Conservation (phyloP, 2,329 filamentous ascomycete genomes). For the Talaromyces sp. region DNA sequence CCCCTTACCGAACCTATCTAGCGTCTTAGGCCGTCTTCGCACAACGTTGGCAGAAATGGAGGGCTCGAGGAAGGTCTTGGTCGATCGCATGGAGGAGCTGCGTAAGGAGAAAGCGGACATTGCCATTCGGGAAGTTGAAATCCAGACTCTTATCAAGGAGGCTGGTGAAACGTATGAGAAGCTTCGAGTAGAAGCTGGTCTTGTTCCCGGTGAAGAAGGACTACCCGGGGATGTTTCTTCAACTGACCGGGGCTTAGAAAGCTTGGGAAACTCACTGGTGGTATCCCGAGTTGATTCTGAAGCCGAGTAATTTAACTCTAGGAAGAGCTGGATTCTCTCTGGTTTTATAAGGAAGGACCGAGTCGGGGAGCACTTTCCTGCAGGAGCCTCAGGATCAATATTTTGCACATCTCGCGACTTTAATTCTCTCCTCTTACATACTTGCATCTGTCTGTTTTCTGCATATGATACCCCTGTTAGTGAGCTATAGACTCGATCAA, state of each 20-base stretch:
- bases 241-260: conserved; percentile 37
- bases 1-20: conserved; percentile 69
- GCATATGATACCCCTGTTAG: conserved; percentile 23
- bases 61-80: conserved; percentile 57
- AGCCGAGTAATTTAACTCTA: conserved; percentile 23
- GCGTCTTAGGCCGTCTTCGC: conserved; percentile 63
- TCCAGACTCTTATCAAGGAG: conserved; percentile 76
- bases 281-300: conserved; percentile 27
- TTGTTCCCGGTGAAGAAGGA: conserved; percentile 26
- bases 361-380: background rate
- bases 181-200: conserved; percentile 47
- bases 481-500: conserved; percentile 23
- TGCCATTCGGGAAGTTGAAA: conserved; percentile 67
- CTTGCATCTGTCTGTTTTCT: background rate
- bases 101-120: conserved; percentile 68
- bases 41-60: conserved; percentile 63
- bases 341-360: background rate
- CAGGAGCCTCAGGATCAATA: background rate
- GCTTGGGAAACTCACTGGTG: conserved; percentile 32
- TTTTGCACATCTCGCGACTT: background rate
- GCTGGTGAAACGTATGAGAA: conserved; percentile 69
- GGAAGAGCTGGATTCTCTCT: background rate
- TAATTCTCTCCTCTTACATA: background rate
- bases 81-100: conserved; percentile 63
- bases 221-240: conserved; percentile 28